Percentiles rank a stretch among this genome's conserved stretches.
These are phyloP conservation scores for Pythium volutum DNA, from an alignment of 352 stramenopile species.

Conservation along the genomic window DNA sequence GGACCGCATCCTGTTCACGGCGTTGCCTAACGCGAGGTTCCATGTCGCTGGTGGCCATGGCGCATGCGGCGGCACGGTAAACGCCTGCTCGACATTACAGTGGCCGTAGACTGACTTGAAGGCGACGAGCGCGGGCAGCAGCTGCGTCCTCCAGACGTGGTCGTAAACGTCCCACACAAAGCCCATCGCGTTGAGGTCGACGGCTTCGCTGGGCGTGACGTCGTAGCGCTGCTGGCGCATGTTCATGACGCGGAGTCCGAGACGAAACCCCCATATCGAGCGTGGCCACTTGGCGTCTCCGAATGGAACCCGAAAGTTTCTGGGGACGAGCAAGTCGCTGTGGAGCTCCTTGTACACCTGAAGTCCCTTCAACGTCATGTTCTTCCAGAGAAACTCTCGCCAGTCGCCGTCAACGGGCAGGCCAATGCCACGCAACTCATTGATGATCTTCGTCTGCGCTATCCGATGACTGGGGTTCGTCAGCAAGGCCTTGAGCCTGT, in stretches of 20 bases:
- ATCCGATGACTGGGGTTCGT: conserved; percentile 16
- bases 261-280: conserved; percentile 28
- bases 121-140: conserved; percentile 12
- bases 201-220: background rate
- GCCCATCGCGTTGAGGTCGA: conserved; percentile 19
- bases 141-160: conserved; percentile 13
- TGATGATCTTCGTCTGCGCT: background rate
- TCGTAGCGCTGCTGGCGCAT: conserved; percentile 30
- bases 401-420: conserved; percentile 20
- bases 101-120: conserved; percentile 24
- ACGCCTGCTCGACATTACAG: conserved; percentile 14
- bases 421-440: conserved; percentile 7
- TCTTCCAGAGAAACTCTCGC: conserved; percentile 21
- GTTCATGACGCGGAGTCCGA: conserved; percentile 12
- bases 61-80: conserved; percentile 17
- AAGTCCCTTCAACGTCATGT: conserved; percentile 16
- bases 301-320: conserved; percentile 33
- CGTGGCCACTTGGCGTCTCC: conserved; percentile 28
- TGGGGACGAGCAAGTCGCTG: conserved; percentile 34
- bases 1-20: conserved; percentile 10
- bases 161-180: conserved; percentile 25
- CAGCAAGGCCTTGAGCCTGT: conserved; percentile 10
- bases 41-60: conserved; percentile 20
- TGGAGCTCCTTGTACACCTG: conserved; percentile 32
- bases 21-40: conserved; percentile 6